Evolutionary conservation across 805 yeast species (phyloP), one percentile per base, ranked within the genome.

Genomic region (Barnettozyma pratensis): DNA sequence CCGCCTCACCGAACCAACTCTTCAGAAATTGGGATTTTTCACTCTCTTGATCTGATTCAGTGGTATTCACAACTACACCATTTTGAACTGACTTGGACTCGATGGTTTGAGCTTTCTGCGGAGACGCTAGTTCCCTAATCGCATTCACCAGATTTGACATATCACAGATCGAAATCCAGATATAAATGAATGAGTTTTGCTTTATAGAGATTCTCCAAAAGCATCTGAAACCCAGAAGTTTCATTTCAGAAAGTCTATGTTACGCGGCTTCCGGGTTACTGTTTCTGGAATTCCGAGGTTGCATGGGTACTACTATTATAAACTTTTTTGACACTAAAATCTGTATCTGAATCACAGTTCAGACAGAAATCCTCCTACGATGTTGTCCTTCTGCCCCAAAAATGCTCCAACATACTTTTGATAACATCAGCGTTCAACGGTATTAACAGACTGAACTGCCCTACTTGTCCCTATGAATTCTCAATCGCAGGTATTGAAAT

Each of bases 381-480:
- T 92, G 99, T 74, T 92, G 46, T 87, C 97, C 1, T 92, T 92
- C 65, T 92, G 99, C 62, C 99, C 98, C 19, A 19, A 5, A 79
- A 85, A 62, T 92, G 99, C 66, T 82, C 96, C 19, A 92, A 92
- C 59, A 87, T 94, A 96, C 76, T 94, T 26, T 74, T 86, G 45
- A 74, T 87, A 37, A 74, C 88, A 1, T 74, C 77, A n/a, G 78
- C 83, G 1, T 79, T 78, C 12, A 74, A 75, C 41, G 80, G 73
- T 51, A 71, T 75, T 48, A 84, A 85, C 60, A 74, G 87, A 44
- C 81, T 92, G 58, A 83, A 87, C 54, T 94, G 99, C 68, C 83
- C 89, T 8, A 88, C 98, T 1, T 94, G 99, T 64, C 97, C 99
- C 0, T 94, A 94, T 59, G 92, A 89, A 62, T 94, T 92, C 65